Evolutionary conservation across 2,329 filamentous ascomycete species (phyloP).

Genomic region (Pseudopithomyces chartarum): DNA sequence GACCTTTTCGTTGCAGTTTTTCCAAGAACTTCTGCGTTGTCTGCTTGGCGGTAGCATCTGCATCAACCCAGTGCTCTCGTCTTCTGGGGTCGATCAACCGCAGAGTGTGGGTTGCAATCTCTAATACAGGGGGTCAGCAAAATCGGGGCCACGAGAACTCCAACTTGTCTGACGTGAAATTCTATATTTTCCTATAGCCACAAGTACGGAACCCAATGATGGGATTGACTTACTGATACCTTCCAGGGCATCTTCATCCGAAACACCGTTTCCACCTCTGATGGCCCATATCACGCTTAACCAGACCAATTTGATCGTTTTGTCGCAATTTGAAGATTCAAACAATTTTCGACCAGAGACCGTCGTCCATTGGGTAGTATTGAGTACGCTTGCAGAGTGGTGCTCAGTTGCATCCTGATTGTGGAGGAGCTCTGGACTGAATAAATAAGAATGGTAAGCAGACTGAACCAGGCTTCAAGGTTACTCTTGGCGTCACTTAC

Average conservation of each 20-base stretch:
- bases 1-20: constrained; percentile 28
- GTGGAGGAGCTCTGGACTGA: constrained; percentile 10
- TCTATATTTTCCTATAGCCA: neutral
- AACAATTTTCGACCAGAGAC: constrained; percentile 39
- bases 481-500: constrained; percentile 10
- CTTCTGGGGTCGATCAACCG: constrained; percentile 25
- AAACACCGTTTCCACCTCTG: constrained; percentile 26
- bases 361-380: constrained; percentile 29
- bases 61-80: constrained; percentile 28
- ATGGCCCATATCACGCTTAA: constrained; percentile 37
- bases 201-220: neutral
- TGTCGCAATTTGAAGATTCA: constrained; percentile 27
- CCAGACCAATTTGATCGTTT: constrained; percentile 37
- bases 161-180: neutral
- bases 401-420: neutral
- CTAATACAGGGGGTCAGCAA: neutral
- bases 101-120: constrained; percentile 37
- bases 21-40: constrained; percentile 32
- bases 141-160: neutral
- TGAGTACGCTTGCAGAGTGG: neutral
- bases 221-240: constrained; percentile 24
- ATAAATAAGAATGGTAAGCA: neutral
- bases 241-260: constrained; percentile 34
- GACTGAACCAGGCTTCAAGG: neutral
- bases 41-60: constrained; percentile 20